Evolutionary conservation across 2,329 filamentous ascomycete genomes (phyloP).

Genomic region (Penicillium sp.): DNA sequence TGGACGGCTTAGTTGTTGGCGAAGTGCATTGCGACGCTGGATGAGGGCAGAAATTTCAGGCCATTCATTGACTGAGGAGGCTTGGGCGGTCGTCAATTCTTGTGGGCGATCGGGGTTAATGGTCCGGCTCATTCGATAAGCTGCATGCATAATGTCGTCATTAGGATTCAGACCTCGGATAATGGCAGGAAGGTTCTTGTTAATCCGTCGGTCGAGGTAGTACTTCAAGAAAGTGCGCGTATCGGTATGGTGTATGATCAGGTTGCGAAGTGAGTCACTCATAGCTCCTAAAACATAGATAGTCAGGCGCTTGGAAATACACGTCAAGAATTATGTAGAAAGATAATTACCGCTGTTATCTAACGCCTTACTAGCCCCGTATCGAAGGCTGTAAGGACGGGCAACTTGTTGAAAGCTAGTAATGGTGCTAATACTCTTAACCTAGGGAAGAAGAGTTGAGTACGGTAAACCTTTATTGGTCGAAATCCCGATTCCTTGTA

Average conservation of each 20-base stretch:
- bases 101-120: constrained; percentile 8
- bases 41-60: constrained; percentile 25
- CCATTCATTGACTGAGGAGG: constrained; percentile 28
- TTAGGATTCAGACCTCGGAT: constrained; percentile 30
- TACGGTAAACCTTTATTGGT: not conserved
- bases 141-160: constrained; percentile 30
- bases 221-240: constrained; percentile 28
- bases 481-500: not conserved
- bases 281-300: not conserved
- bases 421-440: constrained; percentile 9
- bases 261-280: constrained; percentile 8
- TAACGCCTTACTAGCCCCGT: constrained; percentile 13
- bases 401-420: constrained; percentile 4
- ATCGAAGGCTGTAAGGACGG: constrained; percentile 5
- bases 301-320: not conserved
- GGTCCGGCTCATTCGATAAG: constrained; percentile 15
- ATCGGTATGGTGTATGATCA: constrained; percentile 27
- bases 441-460: constrained; percentile 5
- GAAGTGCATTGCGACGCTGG: constrained; percentile 17
- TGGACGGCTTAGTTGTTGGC: constrained; percentile 14
- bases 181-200: constrained; percentile 28
- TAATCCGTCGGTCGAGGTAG: constrained; percentile 25
- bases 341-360: constrained; percentile 16
- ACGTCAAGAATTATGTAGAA: not conserved
- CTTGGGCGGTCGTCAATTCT: constrained; percentile 32